phyloP scores from a whole-genome alignment of 2,329 filamentous ascomycete species.

The Pseudogymnoascus sp. region DNA sequence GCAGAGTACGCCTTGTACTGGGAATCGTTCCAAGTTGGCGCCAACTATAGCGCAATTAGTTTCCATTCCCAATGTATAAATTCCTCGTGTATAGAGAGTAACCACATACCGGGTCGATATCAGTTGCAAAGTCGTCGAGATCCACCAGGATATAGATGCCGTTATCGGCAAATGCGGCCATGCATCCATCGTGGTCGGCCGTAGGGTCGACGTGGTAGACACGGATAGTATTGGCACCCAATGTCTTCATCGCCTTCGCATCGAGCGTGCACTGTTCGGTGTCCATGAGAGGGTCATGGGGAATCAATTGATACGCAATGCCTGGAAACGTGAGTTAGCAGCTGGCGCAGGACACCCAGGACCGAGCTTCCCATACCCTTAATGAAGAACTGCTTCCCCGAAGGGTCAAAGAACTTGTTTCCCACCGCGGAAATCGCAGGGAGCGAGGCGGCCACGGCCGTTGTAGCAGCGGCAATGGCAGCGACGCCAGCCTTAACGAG shows the following conservation, averaged over 20 bases:
- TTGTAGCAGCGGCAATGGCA: conserved; percentile 21
- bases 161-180: conserved; percentile 70
- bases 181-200: conserved; percentile 69
- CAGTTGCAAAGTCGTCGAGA: conserved; percentile 67
- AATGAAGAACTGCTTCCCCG: conserved; percentile 77
- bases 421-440: conserved; percentile 53
- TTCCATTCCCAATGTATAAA: conserved; percentile 15
- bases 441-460: conserved; percentile 29
- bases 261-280: conserved; percentile 71
- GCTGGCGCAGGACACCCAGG: neutral
- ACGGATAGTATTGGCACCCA: conserved; percentile 78
- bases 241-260: conserved; percentile 66
- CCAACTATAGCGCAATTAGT: conserved; percentile 34
- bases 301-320: conserved; percentile 61
- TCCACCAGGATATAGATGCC: conserved; percentile 83
- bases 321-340: conserved; percentile 39
- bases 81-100: neutral
- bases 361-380: conserved; percentile 51
- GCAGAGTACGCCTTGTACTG: conserved; percentile 62
- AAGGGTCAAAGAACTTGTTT: conserved; percentile 77
- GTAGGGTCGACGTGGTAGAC: conserved; percentile 78
- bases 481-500: conserved; percentile 21
- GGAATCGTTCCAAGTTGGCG: conserved; percentile 64
- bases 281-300: conserved; percentile 69
- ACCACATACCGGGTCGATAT: conserved; percentile 53